phyloP scores from a whole-genome alignment of 306 rosid species.

The Acacia acuminata region DNA sequence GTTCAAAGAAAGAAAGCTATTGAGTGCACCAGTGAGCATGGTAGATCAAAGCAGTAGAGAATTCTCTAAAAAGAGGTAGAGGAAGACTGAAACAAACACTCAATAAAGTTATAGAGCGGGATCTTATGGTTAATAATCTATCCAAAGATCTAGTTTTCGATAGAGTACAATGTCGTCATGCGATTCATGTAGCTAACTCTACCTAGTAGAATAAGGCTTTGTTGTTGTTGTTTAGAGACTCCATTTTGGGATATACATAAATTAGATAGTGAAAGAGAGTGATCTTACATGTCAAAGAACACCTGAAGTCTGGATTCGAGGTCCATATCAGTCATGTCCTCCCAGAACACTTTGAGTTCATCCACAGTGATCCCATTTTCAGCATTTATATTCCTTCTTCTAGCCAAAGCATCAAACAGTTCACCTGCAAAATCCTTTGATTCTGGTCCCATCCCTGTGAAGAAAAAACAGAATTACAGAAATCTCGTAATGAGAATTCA shows the following conservation, averaged over 20 bases:
- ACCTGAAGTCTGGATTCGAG: conserved; percentile 80
- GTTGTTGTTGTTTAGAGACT: background rate
- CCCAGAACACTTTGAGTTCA: conserved; percentile 71
- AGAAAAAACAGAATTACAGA: conserved; percentile 11
- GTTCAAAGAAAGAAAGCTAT: no score
- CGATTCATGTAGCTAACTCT: background rate
- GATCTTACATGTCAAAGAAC: conserved; percentile 85
- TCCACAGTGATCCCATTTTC: conserved; percentile 50
- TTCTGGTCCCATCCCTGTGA: conserved; percentile 79
- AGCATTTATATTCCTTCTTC: conserved; percentile 51
- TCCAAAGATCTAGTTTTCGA: no score
- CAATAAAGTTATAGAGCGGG: no score
- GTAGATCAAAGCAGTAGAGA: no score
- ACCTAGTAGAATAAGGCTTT: no score
- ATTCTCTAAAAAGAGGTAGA: no score
- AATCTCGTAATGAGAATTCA: conserved; percentile 2
- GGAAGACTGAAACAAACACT: no score
- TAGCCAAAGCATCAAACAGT: conserved; percentile 67
- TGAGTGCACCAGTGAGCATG: no score
- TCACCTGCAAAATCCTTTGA: conserved; percentile 89
- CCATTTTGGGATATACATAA: background rate
- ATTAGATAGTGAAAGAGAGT: background rate
- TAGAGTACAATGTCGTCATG: background rate
- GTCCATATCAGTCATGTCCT: conserved; percentile 77
- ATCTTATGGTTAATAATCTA: no score